Base-by-base conservation (phyloP, 2,329 filamentous ascomycete genomes). In the Graphilbum ipis-grandicollis region DNA sequence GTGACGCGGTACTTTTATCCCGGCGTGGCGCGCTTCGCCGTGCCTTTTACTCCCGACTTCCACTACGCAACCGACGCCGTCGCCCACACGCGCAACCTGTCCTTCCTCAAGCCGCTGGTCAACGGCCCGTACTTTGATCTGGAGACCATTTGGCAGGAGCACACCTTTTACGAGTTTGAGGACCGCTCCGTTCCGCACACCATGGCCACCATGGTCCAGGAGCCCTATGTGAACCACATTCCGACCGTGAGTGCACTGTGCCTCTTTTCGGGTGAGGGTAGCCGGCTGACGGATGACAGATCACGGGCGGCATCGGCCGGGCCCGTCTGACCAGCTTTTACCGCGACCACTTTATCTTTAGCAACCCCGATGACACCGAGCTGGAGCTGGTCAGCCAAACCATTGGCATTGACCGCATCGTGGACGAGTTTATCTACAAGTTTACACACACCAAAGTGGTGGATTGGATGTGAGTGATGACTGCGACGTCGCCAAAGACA, bases 141-240 rank as follows among this genome's bases (percentile, higher is more conserved):
- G 9, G 81, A 86, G 49, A 65, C 66, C 2, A 75, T 85, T 34
- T 88, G 80, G 80, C 78, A 84, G 8, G 78, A 85, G 52, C 79
- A 88, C 50, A 79, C 75, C 0, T 64, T 65, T 31, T 78, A 68
- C 45, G 78, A 85, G 50, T 86, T 86, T 50, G 70, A 54, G 1
- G 70, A 75, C 38, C 65, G 78, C 10, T 71, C 70, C 2, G 78
- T 83, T 0, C 71, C 72, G 42, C 68, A 72, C 44, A 86, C 79
- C 0, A 85, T 86, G 79, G 64, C 63, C n/a, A 85, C 79, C 0
- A 85, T 86, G 79, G 78, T 84, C 2, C 63, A 75, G 34, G 72
- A 83, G 51, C 80, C 79, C 2, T 84, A 85, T 47, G 79, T 86
- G 1, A 85, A 85, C 49, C 77, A 85, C 49, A 62, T 84, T 2